A percentile compares a stretch with the other conserved stretches of the same genome.
Evolutionary conservation across 805 yeast genomes (phyloP).

Genomic region (Deakozyma indianensis): DNA sequence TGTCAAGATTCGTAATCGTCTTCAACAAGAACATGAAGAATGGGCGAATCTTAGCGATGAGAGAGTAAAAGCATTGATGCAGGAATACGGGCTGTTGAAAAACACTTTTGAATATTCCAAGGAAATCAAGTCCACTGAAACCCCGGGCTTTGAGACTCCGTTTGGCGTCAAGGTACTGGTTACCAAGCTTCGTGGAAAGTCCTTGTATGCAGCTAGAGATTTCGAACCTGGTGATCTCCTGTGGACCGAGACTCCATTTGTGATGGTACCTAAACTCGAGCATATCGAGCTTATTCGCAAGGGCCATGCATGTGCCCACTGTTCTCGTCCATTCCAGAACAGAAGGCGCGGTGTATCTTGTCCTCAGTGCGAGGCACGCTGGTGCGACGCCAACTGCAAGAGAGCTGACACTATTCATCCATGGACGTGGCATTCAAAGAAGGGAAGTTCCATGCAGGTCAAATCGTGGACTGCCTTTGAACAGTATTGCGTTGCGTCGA

Average conservation of each 20-base stretch:
- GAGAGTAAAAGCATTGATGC: conserved; percentile 38
- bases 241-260: conserved; percentile 51
- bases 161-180: conserved; percentile 28
- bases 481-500: conserved; percentile 45
- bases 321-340: conserved; percentile 31
- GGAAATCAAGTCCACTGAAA: conserved; percentile 36
- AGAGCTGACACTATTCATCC: conserved; percentile 38
- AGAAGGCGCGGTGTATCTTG: conserved; percentile 20
- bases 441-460: conserved; percentile 9
- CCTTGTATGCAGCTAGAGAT: conserved; percentile 36
- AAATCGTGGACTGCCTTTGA: conserved; percentile 39
- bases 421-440: conserved; percentile 39
- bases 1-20: conserved; percentile 34
- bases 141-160: conserved; percentile 30
- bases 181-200: conserved; percentile 46
- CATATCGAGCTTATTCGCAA: conserved; percentile 40
- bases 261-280: conserved; percentile 54
- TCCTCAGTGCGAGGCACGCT: conserved; percentile 53
- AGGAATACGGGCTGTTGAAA: conserved; percentile 38
- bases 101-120: conserved; percentile 35
- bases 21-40: conserved; percentile 36
- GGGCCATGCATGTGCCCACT: conserved; percentile 59
- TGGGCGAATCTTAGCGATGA: conserved; percentile 50
- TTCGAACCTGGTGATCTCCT: conserved; percentile 38
- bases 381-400: conserved; percentile 60